These are phyloP conservation scores for Suhomyces anneliseae DNA, from an alignment of 1,139 yeast genomes.

Conservation along the genomic window DNA sequence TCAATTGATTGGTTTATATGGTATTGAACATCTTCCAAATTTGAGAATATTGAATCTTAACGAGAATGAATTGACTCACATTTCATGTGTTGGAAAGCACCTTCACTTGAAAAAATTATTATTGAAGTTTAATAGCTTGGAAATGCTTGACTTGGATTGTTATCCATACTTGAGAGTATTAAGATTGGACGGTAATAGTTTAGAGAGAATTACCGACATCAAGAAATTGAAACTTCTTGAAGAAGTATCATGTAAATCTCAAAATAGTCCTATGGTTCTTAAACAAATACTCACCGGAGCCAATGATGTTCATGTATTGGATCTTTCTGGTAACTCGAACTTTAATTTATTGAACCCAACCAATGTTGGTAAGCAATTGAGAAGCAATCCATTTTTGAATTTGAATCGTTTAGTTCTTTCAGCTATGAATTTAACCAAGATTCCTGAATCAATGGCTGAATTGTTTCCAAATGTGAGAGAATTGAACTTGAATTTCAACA, in stretches of 20 bases:
- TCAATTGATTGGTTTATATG: slow-evolving; percentile 30
- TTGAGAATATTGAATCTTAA: slow-evolving; percentile 45
- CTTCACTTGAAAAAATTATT: slow-evolving; percentile 42
- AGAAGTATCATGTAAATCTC: slow-evolving; percentile 45
- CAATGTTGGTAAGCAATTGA: slow-evolving; percentile 1
- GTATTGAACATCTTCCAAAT: slow-evolving; percentile 35
- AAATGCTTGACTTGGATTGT: slow-evolving; percentile 28
- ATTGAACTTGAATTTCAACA: slow-evolving; percentile 53
- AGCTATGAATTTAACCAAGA: slow-evolving; percentile 40
- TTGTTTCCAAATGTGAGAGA: slow-evolving; percentile 50
- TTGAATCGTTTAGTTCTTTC: slow-evolving; percentile 42
- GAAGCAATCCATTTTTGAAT: slow-evolving; percentile 31
- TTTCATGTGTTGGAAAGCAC: slow-evolving; percentile 27
- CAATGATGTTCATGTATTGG: slow-evolving; percentile 29
- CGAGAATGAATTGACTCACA: slow-evolving; percentile 37
- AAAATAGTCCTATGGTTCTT: slow-evolving; percentile 21
- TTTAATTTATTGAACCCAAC: slow-evolving; percentile 10
- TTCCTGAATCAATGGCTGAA: slow-evolving; percentile 38
- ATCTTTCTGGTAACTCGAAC: slow-evolving; percentile 40
- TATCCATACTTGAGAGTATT: slow-evolving; percentile 45
- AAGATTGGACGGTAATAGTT: slow-evolving; percentile 46
- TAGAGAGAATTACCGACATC: slow-evolving; percentile 28
- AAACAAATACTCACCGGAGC: slow-evolving; percentile 20
- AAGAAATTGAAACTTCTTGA: slow-evolving; percentile 37
- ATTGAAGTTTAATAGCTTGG: slow-evolving; percentile 41